Evolutionary conservation across 2,329 filamentous ascomycete species (phyloP), one percentile per base, ranked within the genome.

Genomic region (Arthroderma sp.): DNA sequence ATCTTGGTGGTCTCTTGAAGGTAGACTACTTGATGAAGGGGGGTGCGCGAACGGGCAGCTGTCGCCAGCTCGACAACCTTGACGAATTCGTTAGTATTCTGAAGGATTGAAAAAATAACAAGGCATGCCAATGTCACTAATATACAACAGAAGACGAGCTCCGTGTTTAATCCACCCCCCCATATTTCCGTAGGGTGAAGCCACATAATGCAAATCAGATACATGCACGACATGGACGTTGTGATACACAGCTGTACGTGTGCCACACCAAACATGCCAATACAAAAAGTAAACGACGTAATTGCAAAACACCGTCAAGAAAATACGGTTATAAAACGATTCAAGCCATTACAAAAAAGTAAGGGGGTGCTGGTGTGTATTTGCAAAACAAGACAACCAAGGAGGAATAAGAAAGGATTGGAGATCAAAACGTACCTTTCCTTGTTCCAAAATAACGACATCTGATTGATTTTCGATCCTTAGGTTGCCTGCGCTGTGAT

Each of bases 231-330:
- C 45, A 43, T 43, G 40, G 22, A 30, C 36, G 28, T 36, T 36
- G 33, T 47, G 36, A 43, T 39, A 22, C 15, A 40, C 33, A 38
- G 28, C 10, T 38, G 8, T 36, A 9, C 33, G 27, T 41, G 29
- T 46, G 40, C 22, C 29, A 43, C 32, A 38, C 31, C 29, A 10
- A 57, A 67, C 65, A 54, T 76, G 73, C 50, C 66, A 54, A 56
- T 67, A 77, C 30, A 64, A 67, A 53, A 74, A 77, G 42, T 64
- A 36, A 43, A 22, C 34, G 11, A 38, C 29, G 43, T 41, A 50
- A 49, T 46, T 31, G 47, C 33, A 46, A 46, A 46, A 50, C 48
- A 32, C 22, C 15, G 28, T 44, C 34, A 43, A 43, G 42, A 30
- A 36, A 49, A 42, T 40, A 45, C 46, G 15, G 15, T 22, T 22